phyloP scores from a whole-genome alignment of 495 filamentous ascomycete genomes.

The Clavariopsis aquatica region DNA sequence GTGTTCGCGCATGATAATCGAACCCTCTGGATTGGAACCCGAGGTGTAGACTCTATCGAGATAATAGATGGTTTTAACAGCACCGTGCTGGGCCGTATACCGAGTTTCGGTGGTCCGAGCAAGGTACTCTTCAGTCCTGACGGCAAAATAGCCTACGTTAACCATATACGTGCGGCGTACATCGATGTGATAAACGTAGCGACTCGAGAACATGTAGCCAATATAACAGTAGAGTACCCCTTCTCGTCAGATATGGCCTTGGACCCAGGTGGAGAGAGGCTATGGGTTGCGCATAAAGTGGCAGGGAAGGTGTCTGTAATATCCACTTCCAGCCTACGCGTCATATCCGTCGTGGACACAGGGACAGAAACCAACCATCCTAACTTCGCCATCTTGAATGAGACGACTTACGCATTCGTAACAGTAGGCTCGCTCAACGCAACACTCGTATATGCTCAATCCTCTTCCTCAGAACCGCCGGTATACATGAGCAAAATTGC shows the following conservation, averaged over 20 bases:
- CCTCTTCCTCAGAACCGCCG: conserved; percentile 10
- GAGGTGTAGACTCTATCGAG: conserved; percentile 33
- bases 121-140: conserved; percentile 39
- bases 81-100: conserved; percentile 23
- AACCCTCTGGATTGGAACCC: conserved; percentile 35
- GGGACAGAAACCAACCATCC: conserved; percentile 38
- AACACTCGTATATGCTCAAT: conserved; percentile 31
- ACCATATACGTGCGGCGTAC: conserved; percentile 31
- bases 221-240: conserved; percentile 32
- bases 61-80: conserved; percentile 35
- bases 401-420: conserved; percentile 32
- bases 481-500: conserved; percentile 15
- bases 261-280: conserved; percentile 29
- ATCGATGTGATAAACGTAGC: conserved; percentile 33
- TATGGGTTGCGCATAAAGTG: conserved; percentile 40
- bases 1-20: conserved; percentile 38
- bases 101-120: conserved; percentile 31
- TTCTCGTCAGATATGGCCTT: conserved; percentile 42
- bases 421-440: conserved; percentile 33
- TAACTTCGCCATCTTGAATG: conserved; percentile 33
- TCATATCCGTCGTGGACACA: conserved; percentile 33
- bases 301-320: conserved; percentile 35
- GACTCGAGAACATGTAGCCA: conserved; percentile 13
- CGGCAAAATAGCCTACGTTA: conserved; percentile 33
- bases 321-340: background rate